Evolutionary conservation across 2,329 filamentous ascomycete species (phyloP).

Genomic region (Aspergillus nomiae): DNA sequence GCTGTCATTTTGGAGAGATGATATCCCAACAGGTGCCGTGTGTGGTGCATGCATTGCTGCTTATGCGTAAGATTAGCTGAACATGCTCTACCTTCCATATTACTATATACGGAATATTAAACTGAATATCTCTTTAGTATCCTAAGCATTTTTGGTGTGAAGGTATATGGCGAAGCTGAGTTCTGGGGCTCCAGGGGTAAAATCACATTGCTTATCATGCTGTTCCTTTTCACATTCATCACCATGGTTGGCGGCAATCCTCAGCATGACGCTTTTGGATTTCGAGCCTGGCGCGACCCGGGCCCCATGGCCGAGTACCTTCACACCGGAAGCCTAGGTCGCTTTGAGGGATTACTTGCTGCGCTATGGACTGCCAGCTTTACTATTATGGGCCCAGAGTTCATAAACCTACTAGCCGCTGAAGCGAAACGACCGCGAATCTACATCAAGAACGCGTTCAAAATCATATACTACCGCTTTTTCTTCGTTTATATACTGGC

Average conservation of each 20-base stretch:
- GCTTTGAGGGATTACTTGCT: constrained; percentile 57
- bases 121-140: constrained; percentile 29
- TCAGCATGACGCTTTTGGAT: constrained; percentile 67
- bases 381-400: constrained; percentile 65
- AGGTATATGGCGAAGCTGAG: constrained; percentile 69
- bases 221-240: constrained; percentile 74
- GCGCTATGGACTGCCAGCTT: constrained; percentile 72
- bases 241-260: constrained; percentile 81
- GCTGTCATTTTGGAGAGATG: constrained; percentile 41
- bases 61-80: constrained; percentile 23
- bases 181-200: constrained; percentile 56
- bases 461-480: constrained; percentile 74
- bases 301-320: constrained; percentile 69
- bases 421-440: constrained; percentile 69
- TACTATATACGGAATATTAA: not conserved
- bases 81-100: not conserved
- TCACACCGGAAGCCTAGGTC: constrained; percentile 62
- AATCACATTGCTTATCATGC: constrained; percentile 66
- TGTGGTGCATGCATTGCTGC: constrained; percentile 27
- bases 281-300: constrained; percentile 63
- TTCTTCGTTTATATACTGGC: constrained; percentile 74
- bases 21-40: constrained; percentile 41
- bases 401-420: constrained; percentile 61
- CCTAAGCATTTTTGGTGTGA: constrained; percentile 69
- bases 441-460: constrained; percentile 72